Base-by-base conservation (phyloP, 257 asterid genomes). In the Ajuga chamaepitys region DNA sequence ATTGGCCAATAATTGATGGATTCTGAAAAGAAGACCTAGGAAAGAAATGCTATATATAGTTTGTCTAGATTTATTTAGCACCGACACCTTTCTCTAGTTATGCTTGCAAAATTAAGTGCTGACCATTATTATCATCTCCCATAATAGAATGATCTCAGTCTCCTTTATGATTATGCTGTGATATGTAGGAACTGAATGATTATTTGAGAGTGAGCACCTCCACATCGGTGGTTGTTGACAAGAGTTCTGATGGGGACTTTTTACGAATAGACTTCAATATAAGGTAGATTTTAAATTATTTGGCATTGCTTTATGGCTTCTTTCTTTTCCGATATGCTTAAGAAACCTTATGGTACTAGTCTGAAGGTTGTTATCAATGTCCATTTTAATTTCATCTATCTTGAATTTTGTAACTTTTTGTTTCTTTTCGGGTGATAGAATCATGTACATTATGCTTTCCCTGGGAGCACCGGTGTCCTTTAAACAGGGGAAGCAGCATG, bases 241-340 rank as follows among this genome's bases (percentile, higher is more conserved):
- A 88, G 76, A 90, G 99, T 79, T 74, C 96, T 70, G 95, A 90
- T 79, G 95, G 86, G 62, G 95, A 90, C 69, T 83, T 90, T 64
- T 73, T 91, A 73, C 86, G 89, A 54, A 88, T 90, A 71, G 95
- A 88, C 77, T 94, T 94, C 75, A 85, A 90, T 81, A 80, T 94
- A 35, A 94, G 99, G 99, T 83, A 85, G 22, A 44, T 58, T 70
- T 70, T 46, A 30, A 18, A 21, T 10, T 70, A 28, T 44, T 57
- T 20, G 37, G 65, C 53, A 32, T 26, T 71, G 35, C 47, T 22
- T n/a, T 62, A 25, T 35, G 38, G 13, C 24, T 26, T 41, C 45
- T 54, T 32, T 71, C 50, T 47, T 59, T 71, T 9, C 53, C 47
- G 24, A 24, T 45, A 40, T 62, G 66, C 25, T 26, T 16, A 45